Conservation (phyloP, 2,329 filamentous ascomycete species). For the Acephala macrosclerotiorum region DNA sequence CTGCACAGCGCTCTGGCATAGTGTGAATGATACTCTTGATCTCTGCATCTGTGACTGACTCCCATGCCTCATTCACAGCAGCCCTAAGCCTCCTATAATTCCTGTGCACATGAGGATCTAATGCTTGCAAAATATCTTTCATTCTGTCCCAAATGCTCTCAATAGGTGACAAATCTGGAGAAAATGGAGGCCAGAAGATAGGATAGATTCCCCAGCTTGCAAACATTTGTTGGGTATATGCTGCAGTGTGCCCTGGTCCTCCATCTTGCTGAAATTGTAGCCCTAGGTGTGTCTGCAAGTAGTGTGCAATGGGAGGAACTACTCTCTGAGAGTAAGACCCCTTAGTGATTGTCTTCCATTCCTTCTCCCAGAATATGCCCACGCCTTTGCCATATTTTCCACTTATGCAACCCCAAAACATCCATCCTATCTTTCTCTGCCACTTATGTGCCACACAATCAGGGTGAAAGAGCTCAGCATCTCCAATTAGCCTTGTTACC, state of each 20-base stretch:
- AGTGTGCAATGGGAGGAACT: neutral
- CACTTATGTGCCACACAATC: constrained; percentile 23
- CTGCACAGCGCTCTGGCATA: too few relatives aligned
- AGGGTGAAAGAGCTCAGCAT: constrained; percentile 3
- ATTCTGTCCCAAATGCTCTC: too few relatives aligned
- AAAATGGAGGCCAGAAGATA: constrained; percentile 5
- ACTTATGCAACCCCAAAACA: constrained; percentile 26
- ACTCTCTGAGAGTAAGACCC: neutral
- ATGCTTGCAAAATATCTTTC: neutral
- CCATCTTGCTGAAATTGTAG: constrained; percentile 1
- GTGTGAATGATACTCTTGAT: too few relatives aligned
- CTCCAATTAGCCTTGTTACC: constrained; percentile 11
- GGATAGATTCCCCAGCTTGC: neutral
- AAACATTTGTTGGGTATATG: neutral
- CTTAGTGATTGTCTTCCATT: constrained; percentile 5
- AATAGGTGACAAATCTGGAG: neutral
- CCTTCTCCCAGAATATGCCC: constrained; percentile 31
- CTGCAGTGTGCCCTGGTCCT: neutral
- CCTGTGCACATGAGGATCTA: constrained; percentile 7
- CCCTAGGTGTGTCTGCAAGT: neutral
- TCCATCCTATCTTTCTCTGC: constrained; percentile 32
- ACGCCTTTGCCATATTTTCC: constrained; percentile 20
- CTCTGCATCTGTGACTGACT: too few relatives aligned
- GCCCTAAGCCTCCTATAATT: constrained; percentile 1
- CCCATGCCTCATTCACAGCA: too few relatives aligned